Conservation (phyloP, 2,329 filamentous ascomycete genomes). For the Hirsutella thompsonii region DNA sequence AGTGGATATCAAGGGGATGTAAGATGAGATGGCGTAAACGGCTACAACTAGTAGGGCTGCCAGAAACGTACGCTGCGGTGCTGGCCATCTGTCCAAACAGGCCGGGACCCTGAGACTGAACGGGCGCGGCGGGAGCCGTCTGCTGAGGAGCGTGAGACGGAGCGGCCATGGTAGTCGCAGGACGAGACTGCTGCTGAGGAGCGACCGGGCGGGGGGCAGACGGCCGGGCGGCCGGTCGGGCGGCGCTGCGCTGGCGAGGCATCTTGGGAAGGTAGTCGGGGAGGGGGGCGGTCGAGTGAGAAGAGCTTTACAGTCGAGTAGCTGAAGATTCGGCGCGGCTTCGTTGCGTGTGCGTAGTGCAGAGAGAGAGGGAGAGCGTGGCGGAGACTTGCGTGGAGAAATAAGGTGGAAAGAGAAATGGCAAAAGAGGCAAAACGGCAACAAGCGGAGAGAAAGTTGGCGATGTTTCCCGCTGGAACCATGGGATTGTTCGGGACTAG, state of each 20-base stretch:
- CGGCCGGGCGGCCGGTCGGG: conserved; percentile 46
- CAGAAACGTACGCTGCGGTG: conserved; percentile 79
- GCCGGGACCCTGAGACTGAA: conserved; percentile 57
- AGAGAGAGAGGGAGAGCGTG: too few relatives aligned
- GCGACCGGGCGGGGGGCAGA: conserved; percentile 43
- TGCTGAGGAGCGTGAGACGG: conserved; percentile 37
- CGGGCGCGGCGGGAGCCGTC: conserved; percentile 30
- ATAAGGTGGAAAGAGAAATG: not conserved
- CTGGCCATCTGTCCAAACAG: conserved; percentile 95
- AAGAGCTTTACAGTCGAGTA: too few relatives aligned
- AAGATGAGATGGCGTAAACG: too few relatives aligned
- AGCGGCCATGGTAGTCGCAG: conserved; percentile 55
- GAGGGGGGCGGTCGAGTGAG: too few relatives aligned
- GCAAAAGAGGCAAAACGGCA: too few relatives aligned
- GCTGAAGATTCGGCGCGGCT: too few relatives aligned
- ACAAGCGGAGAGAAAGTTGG: too few relatives aligned
- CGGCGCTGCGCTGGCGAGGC: conserved; percentile 66
- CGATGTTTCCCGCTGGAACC: not conserved
- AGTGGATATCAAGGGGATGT: too few relatives aligned
- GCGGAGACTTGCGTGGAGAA: too few relatives aligned
- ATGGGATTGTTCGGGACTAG: not conserved
- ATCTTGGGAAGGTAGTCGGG: conserved; percentile 26
- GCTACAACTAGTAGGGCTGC: too few relatives aligned
- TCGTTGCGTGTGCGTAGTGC: too few relatives aligned
- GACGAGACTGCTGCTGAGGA: conserved; percentile 53